A percentile compares a stretch with the other conserved stretches of the same genome.
phyloP scores from a whole-genome alignment of 1,139 yeast species.

The Taiozyma sp. region DNA sequence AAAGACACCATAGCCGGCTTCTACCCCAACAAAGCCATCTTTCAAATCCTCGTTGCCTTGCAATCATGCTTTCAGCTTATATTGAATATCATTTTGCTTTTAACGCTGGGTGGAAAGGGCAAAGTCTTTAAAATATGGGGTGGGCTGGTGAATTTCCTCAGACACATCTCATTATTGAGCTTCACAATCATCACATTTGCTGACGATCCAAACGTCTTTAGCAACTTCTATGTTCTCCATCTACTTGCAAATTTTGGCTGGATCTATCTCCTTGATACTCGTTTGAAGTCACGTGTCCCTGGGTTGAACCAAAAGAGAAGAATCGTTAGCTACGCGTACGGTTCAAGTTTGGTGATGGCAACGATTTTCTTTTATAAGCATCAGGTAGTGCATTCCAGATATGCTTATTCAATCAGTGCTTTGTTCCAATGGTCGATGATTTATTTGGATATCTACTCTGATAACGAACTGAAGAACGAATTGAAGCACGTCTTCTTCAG shows the following conservation, averaged over 20 bases:
- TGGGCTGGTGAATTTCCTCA: not conserved
- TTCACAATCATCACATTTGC: conserved; percentile 10
- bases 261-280: conserved; percentile 7
- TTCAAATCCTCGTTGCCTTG: conserved; percentile 11
- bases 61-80: conserved; percentile 7
- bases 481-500: conserved; percentile 3
- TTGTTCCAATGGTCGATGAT: conserved; percentile 14
- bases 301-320: conserved; percentile 1
- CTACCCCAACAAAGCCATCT: conserved; percentile 14
- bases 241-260: conserved; percentile 5
- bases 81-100: not conserved
- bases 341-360: not conserved
- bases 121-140: not conserved
- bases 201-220: conserved; percentile 7
- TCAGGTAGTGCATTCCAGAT: conserved; percentile 10
- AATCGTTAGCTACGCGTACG: conserved; percentile 1
- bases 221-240: conserved; percentile 8
- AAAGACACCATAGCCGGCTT: conserved; percentile 8
- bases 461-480: conserved; percentile 5
- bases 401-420: conserved; percentile 13
- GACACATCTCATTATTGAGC: conserved; percentile 4
- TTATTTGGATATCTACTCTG: conserved; percentile 10
- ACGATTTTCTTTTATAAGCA: conserved; percentile 11
- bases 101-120: not conserved
- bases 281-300: not conserved